Conservation (phyloP, 495 filamentous ascomycete genomes). For the Jackrogersella minutella region DNA sequence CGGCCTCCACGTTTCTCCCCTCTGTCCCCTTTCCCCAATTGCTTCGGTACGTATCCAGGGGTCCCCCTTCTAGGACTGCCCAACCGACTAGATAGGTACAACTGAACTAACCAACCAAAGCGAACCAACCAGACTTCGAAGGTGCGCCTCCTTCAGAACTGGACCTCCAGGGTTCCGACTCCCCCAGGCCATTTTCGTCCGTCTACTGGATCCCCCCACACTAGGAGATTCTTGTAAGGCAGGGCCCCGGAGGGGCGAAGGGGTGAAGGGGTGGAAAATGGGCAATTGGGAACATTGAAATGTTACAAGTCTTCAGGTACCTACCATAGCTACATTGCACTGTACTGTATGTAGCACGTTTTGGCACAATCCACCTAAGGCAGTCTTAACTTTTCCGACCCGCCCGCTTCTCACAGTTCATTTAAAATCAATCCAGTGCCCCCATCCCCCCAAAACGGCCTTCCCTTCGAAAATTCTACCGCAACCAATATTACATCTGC, state of each 20-base stretch:
- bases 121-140: constrained; percentile 31
- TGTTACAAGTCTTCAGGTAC: constrained; percentile 43
- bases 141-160: constrained; percentile 34
- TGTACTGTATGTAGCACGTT: constrained; percentile 40
- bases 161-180: constrained; percentile 37
- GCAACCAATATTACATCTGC: constrained; percentile 36
- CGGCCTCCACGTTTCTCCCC: constrained; percentile 41
- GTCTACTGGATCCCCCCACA: constrained; percentile 43
- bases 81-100: constrained; percentile 28
- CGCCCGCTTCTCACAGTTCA: constrained; percentile 43
- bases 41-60: constrained; percentile 11
- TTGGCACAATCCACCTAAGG: constrained; percentile 28
- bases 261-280: constrained; percentile 13
- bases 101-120: constrained; percentile 16
- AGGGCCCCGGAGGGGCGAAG: constrained; percentile 37
- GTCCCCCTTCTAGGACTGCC: constrained; percentile 26
- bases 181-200: constrained; percentile 42
- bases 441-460: constrained; percentile 41
- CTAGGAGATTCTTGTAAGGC: constrained; percentile 38
- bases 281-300: constrained; percentile 37
- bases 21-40: constrained; percentile 32
- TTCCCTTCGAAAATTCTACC: constrained; percentile 44
- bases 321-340: constrained; percentile 12
- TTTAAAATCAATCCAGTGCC: constrained; percentile 48
- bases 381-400: constrained; percentile 42